These are phyloP conservation scores for Oryza officinalis DNA, from an alignment of 176 grass and related monocot genomes.

Conservation along the genomic window DNA sequence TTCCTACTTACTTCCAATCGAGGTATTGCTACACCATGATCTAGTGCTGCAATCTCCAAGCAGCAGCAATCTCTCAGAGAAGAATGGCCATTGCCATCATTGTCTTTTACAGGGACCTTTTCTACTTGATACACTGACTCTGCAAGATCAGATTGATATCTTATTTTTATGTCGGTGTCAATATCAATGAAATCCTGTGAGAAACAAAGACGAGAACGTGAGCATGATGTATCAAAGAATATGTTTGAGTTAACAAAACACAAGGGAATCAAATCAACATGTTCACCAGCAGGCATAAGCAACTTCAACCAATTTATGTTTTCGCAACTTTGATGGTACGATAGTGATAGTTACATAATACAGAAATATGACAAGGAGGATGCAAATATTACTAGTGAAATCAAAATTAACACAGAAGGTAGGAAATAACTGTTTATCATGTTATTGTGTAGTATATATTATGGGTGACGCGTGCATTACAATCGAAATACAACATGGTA, in stretches of 20 bases:
- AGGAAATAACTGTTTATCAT: neutral
- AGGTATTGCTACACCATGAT: conserved; percentile 55
- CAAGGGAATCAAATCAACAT: conserved; percentile 12
- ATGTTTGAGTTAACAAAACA: conserved; percentile 38
- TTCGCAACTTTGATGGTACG: conserved; percentile 6
- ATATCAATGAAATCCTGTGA: conserved; percentile 68
- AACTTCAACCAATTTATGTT: conserved; percentile 32
- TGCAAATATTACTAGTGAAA: conserved; percentile 13
- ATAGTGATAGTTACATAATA: conserved; percentile 7
- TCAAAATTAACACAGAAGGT: conserved; percentile 11
- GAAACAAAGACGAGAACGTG: conserved; percentile 26
- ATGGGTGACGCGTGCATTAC: neutral
- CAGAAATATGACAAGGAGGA: neutral
- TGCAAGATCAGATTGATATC: conserved; percentile 58
- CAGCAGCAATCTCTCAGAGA: conserved; percentile 40
- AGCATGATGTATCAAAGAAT: conserved; percentile 12
- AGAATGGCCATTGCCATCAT: conserved; percentile 37
- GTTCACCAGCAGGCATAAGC: conserved; percentile 6
- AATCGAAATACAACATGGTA: neutral
- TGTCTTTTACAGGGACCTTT: conserved; percentile 41
- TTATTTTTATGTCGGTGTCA: conserved; percentile 57
- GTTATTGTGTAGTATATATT: conserved; percentile 14
- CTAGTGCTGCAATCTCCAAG: conserved; percentile 28
- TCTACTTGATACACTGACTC: conserved; percentile 71
- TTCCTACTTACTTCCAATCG: conserved; percentile 62